These are phyloP conservation scores for Hibiscus mutabilis DNA, from an alignment of 345 rosid genomes.

Conservation along the genomic window DNA sequence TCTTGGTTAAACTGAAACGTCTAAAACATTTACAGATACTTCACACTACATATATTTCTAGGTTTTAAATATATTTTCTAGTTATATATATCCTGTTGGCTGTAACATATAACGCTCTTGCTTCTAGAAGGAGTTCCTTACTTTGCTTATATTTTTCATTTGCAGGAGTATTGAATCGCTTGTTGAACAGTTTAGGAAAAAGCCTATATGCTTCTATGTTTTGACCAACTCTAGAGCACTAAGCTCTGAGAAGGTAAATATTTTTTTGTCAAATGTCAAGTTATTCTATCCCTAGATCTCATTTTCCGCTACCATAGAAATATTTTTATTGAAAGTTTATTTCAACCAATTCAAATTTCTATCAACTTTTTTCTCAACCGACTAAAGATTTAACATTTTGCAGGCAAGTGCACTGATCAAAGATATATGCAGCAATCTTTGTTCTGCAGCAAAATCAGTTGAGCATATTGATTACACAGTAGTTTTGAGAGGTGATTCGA, in stretches of 20 bases:
- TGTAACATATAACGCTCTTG: too few relatives aligned
- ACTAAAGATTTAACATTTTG: constrained; percentile 12
- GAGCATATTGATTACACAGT: constrained; percentile 59
- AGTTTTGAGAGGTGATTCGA: constrained; percentile 94
- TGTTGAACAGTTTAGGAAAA: constrained; percentile 58
- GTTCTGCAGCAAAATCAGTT: constrained; percentile 51
- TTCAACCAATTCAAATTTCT: not conserved
- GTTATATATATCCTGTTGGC: not conserved
- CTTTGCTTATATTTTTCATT: constrained; percentile 9
- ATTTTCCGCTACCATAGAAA: not conserved
- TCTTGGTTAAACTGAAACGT: not conserved
- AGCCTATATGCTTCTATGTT: constrained; percentile 80
- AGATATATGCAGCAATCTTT: constrained; percentile 70
- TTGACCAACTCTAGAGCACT: constrained; percentile 86
- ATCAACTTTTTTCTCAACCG: constrained; percentile 6
- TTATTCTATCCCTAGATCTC: constrained; percentile 5
- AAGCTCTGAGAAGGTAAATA: constrained; percentile 76
- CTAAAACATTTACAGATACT: not conserved
- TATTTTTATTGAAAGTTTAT: not conserved
- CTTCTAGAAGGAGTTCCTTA: not conserved
- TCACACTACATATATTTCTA: not conserved
- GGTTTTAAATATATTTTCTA: not conserved
- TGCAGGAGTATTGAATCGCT: constrained; percentile 73
- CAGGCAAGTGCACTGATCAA: constrained; percentile 73
- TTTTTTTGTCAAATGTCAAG: constrained; percentile 4